Evolutionary conservation across 2,329 filamentous ascomycete species (phyloP).

Genomic region (Sporothrix curviconia): DNA sequence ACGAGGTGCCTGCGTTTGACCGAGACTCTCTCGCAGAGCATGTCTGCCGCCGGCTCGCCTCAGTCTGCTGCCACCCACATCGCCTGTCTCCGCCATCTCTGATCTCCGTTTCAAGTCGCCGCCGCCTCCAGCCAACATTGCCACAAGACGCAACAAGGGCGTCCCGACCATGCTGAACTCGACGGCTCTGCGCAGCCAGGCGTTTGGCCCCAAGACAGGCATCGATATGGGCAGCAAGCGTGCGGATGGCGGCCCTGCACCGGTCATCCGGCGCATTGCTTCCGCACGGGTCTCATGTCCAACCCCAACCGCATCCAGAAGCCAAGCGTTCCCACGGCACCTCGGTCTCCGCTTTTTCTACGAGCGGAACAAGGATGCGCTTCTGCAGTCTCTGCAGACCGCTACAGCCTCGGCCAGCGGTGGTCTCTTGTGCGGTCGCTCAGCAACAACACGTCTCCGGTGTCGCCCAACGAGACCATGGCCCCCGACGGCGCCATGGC

Average conservation of each 20-base stretch:
- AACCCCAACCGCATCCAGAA: conserved; percentile 39
- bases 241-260: conserved; percentile 33
- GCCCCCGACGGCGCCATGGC: neutral
- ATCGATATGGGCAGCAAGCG: conserved; percentile 39
- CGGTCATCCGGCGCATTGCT: conserved; percentile 48
- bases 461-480: neutral
- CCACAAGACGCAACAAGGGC: conserved; percentile 45
- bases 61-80: conserved; percentile 19
- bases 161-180: conserved; percentile 44
- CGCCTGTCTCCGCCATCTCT: conserved; percentile 23
- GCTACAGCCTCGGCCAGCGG: conserved; percentile 19
- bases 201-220: conserved; percentile 41
- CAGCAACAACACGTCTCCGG: conserved; percentile 9
- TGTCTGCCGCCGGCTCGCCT: conserved; percentile 24
- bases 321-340: conserved; percentile 24
- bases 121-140: conserved; percentile 46
- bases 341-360: conserved; percentile 39
- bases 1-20: conserved; percentile 6
- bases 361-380: conserved; percentile 39
- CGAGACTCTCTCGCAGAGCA: conserved; percentile 19
- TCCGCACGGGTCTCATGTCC: conserved; percentile 38
- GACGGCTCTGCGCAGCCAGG: conserved; percentile 38
- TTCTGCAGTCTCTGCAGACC: conserved; percentile 33
- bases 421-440: conserved; percentile 31
- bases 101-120: conserved; percentile 42